Percentiles rank a stretch among this genome's conserved stretches.
These are phyloP conservation scores for Phytopythium oedochilum DNA, from an alignment of 352 stramenopile genomes.

Conservation along the genomic window DNA sequence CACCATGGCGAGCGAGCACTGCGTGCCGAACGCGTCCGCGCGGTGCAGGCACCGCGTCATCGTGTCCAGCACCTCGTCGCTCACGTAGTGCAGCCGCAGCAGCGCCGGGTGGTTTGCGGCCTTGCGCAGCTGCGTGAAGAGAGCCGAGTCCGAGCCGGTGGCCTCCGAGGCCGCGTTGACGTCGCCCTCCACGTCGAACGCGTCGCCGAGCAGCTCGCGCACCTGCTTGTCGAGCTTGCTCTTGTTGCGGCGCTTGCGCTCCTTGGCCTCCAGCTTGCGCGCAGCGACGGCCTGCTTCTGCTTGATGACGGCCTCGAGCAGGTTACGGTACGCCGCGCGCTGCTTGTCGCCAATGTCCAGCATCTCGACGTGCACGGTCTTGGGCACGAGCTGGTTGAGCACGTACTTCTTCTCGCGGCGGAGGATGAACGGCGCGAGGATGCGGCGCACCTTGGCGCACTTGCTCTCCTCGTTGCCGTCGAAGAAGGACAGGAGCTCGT, in stretches of 20 bases:
- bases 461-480: conserved; percentile 77
- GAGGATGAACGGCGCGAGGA: conserved; percentile 97
- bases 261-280: conserved; percentile 42
- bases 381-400: conserved; percentile 87
- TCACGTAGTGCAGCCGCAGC: conserved; percentile 81
- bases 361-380: conserved; percentile 83
- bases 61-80: conserved; percentile 65
- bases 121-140: conserved; percentile 97
- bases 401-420: conserved; percentile 95
- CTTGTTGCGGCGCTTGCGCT: conserved; percentile 50
- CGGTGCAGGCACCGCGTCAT: conserved; percentile 82
- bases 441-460: conserved; percentile 83
- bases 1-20: conserved; percentile 83
- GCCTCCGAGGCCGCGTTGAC: not conserved
- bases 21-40: conserved; percentile 79
- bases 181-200: not conserved
- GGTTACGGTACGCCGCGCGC: conserved; percentile 83
- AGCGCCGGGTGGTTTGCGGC: conserved; percentile 97
- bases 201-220: conserved; percentile 35
- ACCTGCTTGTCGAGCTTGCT: conserved; percentile 42
- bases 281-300: conserved; percentile 47
- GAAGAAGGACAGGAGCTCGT: conserved; percentile 80
- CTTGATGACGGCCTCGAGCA: conserved; percentile 63
- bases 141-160: conserved; percentile 42
- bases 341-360: conserved; percentile 76